These are phyloP conservation scores for Lasiosphaeria ovina DNA, from an alignment of 495 filamentous ascomycete genomes.

Conservation along the genomic window DNA sequence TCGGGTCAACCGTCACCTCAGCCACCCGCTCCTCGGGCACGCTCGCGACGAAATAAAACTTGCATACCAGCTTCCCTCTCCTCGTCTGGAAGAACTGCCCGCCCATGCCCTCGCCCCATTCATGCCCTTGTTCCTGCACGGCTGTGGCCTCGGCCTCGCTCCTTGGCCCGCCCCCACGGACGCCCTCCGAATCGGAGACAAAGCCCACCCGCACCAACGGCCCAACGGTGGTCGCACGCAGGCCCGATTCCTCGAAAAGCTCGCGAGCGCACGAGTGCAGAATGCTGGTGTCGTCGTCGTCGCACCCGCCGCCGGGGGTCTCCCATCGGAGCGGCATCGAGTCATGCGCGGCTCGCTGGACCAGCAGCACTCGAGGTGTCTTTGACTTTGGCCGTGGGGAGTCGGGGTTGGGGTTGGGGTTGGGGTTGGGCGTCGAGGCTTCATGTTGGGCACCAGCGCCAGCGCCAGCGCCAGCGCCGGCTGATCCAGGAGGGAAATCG, in stretches of 20 bases:
- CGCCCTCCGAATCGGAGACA: too few relatives aligned
- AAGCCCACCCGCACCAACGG: constrained; percentile 16
- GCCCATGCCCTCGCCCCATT: constrained; percentile 11
- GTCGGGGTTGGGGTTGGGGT: background rate
- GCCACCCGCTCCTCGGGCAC: constrained; percentile 7
- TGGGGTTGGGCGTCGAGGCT: background rate
- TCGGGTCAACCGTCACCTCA: constrained; percentile 19
- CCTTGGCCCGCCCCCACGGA: background rate
- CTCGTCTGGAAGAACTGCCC: constrained; percentile 15
- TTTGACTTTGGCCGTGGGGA: background rate
- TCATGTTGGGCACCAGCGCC: background rate
- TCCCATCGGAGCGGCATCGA: constrained; percentile 42
- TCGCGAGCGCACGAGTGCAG: constrained; percentile 41
- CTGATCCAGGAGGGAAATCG: background rate
- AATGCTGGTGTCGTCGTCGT: constrained; percentile 39
- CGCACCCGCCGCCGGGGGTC: constrained; percentile 41
- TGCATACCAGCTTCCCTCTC: constrained; percentile 20
- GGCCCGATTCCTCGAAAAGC: constrained; percentile 43
- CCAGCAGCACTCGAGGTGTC: constrained; percentile 27
- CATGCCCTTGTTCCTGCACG: constrained; percentile 4
- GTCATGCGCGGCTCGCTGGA: constrained; percentile 39
- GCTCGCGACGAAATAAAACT: constrained; percentile 35
- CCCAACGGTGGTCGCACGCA: constrained; percentile 28
- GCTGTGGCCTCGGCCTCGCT: background rate
- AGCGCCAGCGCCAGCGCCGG: constrained; percentile 3